A percentile compares a stretch with the other conserved stretches of the same genome.
Evolutionary conservation across 306 rosid species (phyloP).

Genomic region (Vigna radiata): DNA sequence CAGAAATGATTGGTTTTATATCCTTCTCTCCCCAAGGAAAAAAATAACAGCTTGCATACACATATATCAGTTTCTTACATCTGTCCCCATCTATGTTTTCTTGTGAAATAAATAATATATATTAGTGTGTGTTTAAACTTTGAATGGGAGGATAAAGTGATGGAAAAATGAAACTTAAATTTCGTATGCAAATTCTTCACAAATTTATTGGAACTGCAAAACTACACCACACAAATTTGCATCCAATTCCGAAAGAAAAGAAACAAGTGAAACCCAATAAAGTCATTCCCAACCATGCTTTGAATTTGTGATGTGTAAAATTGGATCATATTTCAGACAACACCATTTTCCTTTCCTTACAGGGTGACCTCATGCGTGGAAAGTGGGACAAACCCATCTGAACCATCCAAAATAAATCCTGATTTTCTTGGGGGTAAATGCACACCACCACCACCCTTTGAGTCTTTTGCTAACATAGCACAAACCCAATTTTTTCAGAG

Average conservation of each 20-base stretch:
- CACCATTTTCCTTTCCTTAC: neutral
- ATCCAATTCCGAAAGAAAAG: slow-evolving; percentile 9
- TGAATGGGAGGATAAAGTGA: neutral
- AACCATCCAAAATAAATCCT: slow-evolving; percentile 13
- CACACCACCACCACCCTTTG: slow-evolving; percentile 16
- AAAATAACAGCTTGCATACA: neutral
- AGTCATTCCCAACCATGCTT: neutral
- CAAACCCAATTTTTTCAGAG: neutral
- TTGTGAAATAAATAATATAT: neutral
- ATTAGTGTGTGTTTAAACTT: neutral
- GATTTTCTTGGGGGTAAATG: slow-evolving; percentile 6
- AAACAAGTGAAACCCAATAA: slow-evolving; percentile 6
- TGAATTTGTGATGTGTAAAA: slow-evolving; percentile 10
- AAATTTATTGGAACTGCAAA: neutral
- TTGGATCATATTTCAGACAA: slow-evolving; percentile 9
- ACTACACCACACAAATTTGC: slow-evolving; percentile 1
- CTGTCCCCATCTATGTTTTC: neutral
- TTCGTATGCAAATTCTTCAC: neutral
- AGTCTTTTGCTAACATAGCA: neutral
- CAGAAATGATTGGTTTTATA: neutral
- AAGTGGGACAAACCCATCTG: slow-evolving; percentile 25
- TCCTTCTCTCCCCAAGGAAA: neutral
- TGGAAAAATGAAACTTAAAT: neutral
- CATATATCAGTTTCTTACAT: neutral
- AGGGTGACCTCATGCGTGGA: slow-evolving; percentile 28